phyloP scores from a whole-genome alignment of 805 yeast genomes.

The Yarrowia bubula region DNA sequence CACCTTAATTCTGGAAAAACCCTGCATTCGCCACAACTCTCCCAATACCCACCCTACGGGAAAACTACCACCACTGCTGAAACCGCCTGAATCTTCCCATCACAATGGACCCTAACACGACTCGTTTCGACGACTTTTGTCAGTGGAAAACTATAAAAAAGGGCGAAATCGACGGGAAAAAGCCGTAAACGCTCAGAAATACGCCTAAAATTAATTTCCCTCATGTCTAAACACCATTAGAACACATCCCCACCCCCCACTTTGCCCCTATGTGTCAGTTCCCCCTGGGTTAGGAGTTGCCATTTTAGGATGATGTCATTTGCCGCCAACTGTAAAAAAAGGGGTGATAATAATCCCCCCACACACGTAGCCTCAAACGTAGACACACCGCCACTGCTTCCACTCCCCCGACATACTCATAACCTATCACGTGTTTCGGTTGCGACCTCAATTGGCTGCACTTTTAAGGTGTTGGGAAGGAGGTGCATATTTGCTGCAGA shows the following conservation, averaged over 20 bases:
- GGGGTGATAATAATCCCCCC: too few species aligned
- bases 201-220: too few species aligned
- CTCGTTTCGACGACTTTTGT: neutral
- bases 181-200: too few species aligned
- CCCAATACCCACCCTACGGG: neutral
- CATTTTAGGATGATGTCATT: neutral
- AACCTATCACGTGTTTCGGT: constrained; percentile 17
- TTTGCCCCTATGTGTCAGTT: too few species aligned
- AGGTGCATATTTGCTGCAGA: constrained; percentile 5
- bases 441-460: constrained; percentile 16
- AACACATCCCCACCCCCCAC: too few species aligned
- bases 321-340: neutral
- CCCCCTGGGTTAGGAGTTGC: too few species aligned
- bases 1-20: neutral
- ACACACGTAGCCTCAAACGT: too few species aligned
- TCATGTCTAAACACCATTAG: too few species aligned
- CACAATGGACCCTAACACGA: neutral
- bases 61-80: neutral
- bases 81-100: neutral
- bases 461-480: constrained; percentile 14
- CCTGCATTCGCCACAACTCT: too few species aligned
- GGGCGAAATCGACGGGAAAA: too few species aligned
- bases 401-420: neutral
- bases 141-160: neutral
- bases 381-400: too few species aligned